Percentiles rank a stretch among this genome's conserved stretches.
Evolutionary conservation across 805 yeast genomes (phyloP).

Genomic region (Saccharomycopsis sp.): DNA sequence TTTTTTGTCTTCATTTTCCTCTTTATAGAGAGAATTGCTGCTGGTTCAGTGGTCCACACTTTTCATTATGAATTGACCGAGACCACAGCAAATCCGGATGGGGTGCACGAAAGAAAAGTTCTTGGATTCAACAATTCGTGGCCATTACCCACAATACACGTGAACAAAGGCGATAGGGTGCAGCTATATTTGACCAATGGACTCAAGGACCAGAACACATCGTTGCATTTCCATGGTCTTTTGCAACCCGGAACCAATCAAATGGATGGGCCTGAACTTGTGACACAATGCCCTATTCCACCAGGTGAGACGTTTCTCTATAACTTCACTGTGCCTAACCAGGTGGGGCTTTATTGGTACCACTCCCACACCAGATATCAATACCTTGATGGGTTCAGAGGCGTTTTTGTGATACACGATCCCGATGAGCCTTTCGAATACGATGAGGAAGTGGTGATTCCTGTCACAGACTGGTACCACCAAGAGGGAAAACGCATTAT

Average conservation of each 20-base stretch:
- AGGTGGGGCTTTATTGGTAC: conserved; percentile 79
- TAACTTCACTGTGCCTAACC: conserved; percentile 62
- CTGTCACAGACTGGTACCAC: conserved; percentile 62
- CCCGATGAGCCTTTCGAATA: conserved; percentile 45
- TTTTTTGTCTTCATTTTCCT: not conserved
- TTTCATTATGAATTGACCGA: conserved; percentile 53
- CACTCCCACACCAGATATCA: conserved; percentile 75
- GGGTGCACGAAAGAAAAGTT: conserved; percentile 45
- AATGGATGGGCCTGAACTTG: conserved; percentile 79
- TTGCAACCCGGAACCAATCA: conserved; percentile 54
- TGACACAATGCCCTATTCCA: conserved; percentile 74
- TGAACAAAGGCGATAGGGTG: conserved; percentile 57
- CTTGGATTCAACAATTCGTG: conserved; percentile 64
- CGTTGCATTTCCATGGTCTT: conserved; percentile 76
- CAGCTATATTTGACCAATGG: conserved; percentile 57
- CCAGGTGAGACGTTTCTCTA: conserved; percentile 61
- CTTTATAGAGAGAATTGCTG: conserved; percentile 24
- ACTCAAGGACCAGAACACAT: conserved; percentile 43
- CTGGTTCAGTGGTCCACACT: conserved; percentile 40
- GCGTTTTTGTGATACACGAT: conserved; percentile 60
- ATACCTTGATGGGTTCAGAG: conserved; percentile 73
- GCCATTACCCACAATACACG: conserved; percentile 69
- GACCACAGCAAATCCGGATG: conserved; percentile 64
- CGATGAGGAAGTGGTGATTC: conserved; percentile 55
- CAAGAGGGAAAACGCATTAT: conserved; percentile 40